A percentile compares a stretch with the other conserved stretches of the same genome.
phyloP scores from a whole-genome alignment of 148 eudicot species.

The Salicornia ramosissima region DNA sequence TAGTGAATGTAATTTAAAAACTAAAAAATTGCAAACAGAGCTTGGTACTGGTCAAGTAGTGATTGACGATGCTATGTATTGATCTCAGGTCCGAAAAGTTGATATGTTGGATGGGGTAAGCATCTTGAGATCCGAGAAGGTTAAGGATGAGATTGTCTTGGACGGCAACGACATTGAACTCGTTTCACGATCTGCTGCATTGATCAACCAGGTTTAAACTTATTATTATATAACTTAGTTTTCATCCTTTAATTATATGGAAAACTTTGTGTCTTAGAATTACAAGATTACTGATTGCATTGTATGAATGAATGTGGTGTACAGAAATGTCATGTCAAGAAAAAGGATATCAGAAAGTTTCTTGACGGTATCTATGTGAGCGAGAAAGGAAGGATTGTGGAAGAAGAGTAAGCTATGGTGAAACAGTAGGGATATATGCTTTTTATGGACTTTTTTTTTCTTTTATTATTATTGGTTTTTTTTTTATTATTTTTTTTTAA shows the following conservation, averaged over 20 bases:
- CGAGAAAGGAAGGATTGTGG: slow-evolving; percentile 41
- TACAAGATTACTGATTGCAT: not conserved
- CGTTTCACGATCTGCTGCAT: slow-evolving; percentile 58
- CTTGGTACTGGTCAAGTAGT: too few relatives aligned
- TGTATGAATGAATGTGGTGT: too few relatives aligned
- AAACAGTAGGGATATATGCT: slow-evolving; percentile 11
- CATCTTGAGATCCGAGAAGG: slow-evolving; percentile 54
- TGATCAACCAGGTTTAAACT: slow-evolving; percentile 52
- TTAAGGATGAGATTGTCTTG: slow-evolving; percentile 57
- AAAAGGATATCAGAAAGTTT: slow-evolving; percentile 54
- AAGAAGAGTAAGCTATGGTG: slow-evolving; percentile 29
- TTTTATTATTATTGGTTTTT: not conserved
- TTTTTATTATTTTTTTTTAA: too few relatives aligned
- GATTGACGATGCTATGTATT: not conserved
- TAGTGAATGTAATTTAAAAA: too few relatives aligned
- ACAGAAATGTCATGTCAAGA: slow-evolving; percentile 61
- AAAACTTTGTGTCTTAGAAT: not conserved
- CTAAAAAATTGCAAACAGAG: too few relatives aligned
- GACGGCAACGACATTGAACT: slow-evolving; percentile 63
- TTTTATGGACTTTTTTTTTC: not conserved
- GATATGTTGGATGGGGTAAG: slow-evolving; percentile 62
- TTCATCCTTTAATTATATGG: not conserved
- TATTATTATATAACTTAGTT: too few relatives aligned
- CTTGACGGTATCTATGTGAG: slow-evolving; percentile 55
- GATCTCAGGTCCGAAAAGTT: slow-evolving; percentile 63